Percentiles rank a stretch among this genome's conserved stretches.
These are phyloP conservation scores for Draba incana DNA, from an alignment of 345 rosid genomes.

Conservation along the genomic window DNA sequence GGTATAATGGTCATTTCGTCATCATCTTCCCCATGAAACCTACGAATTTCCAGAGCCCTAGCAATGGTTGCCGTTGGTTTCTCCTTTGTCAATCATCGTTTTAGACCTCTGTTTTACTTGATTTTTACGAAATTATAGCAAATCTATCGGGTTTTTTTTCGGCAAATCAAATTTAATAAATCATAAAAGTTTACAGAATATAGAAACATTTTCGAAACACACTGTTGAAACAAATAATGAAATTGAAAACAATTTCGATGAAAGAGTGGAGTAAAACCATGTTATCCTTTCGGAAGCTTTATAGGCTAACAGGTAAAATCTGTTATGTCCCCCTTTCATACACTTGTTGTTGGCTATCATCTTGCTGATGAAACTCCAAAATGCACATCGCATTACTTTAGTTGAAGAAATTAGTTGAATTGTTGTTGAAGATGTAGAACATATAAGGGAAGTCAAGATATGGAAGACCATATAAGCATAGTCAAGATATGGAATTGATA, in stretches of 20 bases:
- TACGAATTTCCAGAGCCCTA: no score
- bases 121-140: no score
- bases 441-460: no score
- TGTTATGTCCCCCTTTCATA: background rate
- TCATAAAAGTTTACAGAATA: background rate
- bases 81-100: no score
- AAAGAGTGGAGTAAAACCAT: background rate
- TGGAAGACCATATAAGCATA: no score
- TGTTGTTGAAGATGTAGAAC: background rate
- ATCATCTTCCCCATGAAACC: no score
- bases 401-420: background rate
- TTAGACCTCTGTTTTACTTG: no score
- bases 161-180: no score
- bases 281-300: background rate
- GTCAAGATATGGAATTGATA: no score
- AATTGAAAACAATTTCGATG: background rate
- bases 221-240: background rate
- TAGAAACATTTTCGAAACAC: background rate
- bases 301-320: background rate
- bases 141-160: no score
- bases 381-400: background rate
- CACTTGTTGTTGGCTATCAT: background rate
- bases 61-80: no score
- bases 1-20: no score
- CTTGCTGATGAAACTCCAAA: background rate